Conservation (phyloP, 495 filamentous ascomycete species). For the Tetracladium setigerum region DNA sequence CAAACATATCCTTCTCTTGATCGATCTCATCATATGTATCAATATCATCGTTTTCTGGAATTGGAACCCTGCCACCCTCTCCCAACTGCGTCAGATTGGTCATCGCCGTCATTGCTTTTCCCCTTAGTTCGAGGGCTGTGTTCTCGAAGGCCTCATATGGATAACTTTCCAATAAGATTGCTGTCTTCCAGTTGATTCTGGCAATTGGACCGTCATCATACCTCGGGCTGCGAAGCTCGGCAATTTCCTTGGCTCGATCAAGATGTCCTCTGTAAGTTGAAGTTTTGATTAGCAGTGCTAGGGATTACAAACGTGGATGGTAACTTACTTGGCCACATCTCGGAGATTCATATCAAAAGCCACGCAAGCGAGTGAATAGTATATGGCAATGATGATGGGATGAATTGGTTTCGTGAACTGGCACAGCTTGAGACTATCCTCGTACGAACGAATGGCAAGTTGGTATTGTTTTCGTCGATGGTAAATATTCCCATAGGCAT, state of each 20-base stretch:
- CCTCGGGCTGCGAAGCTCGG: not conserved
- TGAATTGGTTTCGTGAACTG: no score
- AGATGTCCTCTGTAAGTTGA: no score
- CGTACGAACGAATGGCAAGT: no score
- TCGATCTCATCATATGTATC: not conserved
- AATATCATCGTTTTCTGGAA: not conserved
- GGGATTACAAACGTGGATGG: no score
- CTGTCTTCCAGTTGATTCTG: not conserved
- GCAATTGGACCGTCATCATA: slow-evolving; percentile 2
- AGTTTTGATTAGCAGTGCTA: no score
- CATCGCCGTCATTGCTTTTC: not conserved
- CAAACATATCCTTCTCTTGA: not conserved
- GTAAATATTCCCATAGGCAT: no score
- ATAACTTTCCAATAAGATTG: not conserved
- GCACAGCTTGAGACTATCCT: no score
- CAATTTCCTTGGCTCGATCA: not conserved
- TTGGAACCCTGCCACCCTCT: not conserved
- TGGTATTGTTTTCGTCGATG: no score
- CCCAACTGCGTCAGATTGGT: not conserved
- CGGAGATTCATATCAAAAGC: no score
- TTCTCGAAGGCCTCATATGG: not conserved
- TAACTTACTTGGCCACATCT: no score
- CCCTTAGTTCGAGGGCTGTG: not conserved
- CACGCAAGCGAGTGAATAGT: no score
- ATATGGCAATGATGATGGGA: no score